These are phyloP conservation scores for Phytophthora sp. DNA, from an alignment of 352 stramenopile species.

Conservation along the genomic window DNA sequence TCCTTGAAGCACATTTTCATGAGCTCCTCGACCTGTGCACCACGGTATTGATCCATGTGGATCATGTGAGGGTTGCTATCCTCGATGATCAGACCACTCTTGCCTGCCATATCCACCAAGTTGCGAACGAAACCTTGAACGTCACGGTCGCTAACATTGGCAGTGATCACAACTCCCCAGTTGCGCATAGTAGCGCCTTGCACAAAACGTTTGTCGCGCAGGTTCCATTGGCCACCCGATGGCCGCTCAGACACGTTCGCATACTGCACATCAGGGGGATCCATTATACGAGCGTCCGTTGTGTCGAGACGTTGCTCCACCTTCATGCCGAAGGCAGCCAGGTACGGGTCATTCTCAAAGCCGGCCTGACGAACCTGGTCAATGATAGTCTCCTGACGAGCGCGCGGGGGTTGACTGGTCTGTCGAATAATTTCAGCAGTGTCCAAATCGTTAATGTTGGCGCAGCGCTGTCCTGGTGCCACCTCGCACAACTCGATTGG, in stretches of 20 bases:
- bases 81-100: slow-evolving; percentile 46
- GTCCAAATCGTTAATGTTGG: slow-evolving; percentile 80
- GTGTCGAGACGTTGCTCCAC: slow-evolving; percentile 59
- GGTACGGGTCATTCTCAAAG: slow-evolving; percentile 74
- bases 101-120: slow-evolving; percentile 41
- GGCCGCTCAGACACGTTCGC: slow-evolving; percentile 64
- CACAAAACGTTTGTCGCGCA: slow-evolving; percentile 77
- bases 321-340: slow-evolving; percentile 67
- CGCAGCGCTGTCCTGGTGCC: slow-evolving; percentile 66
- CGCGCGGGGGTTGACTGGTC: slow-evolving; percentile 54
- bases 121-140: slow-evolving; percentile 51
- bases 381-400: slow-evolving; percentile 62
- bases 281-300: slow-evolving; percentile 54
- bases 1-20: slow-evolving; percentile 66
- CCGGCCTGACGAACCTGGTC: slow-evolving; percentile 65
- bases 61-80: slow-evolving; percentile 49
- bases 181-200: slow-evolving; percentile 50
- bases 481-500: slow-evolving; percentile 87
- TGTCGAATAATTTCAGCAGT: slow-evolving; percentile 86
- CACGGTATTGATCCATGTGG: slow-evolving; percentile 42
- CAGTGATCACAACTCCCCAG: slow-evolving; percentile 65
- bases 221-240: slow-evolving; percentile 71
- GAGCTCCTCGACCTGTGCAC: slow-evolving; percentile 55
- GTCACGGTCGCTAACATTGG: slow-evolving; percentile 40
- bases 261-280: slow-evolving; percentile 72